Percentiles rank a stretch among this genome's conserved stretches.
phyloP scores from a whole-genome alignment of 768 basidiomycete species.

The Tricholoma sp. region DNA sequence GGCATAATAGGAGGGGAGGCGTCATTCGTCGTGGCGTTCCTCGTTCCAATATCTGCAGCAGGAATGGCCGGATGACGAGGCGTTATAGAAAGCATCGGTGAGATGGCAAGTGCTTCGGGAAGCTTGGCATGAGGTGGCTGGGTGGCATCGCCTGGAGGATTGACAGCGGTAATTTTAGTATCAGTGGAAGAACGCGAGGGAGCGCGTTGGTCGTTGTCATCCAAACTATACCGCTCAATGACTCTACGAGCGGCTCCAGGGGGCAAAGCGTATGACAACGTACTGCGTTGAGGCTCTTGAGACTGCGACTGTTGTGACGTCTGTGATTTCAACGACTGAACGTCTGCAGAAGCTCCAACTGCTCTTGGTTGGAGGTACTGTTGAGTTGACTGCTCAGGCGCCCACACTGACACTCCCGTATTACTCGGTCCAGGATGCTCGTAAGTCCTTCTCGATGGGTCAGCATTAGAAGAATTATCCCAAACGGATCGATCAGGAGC shows the following conservation, averaged over 20 bases:
- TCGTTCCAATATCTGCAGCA: conserved; percentile 23
- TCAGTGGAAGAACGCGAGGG: conserved; percentile 32
- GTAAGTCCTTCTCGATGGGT: conserved; percentile 13
- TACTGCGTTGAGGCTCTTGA: conserved; percentile 33
- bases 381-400: conserved; percentile 18
- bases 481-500: conserved; percentile 23
- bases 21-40: conserved; percentile 18
- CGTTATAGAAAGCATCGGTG: conserved; percentile 29
- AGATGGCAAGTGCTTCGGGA: conserved; percentile 18
- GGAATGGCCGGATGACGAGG: conserved; percentile 40
- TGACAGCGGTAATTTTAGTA: conserved; percentile 24
- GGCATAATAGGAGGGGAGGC: conserved; percentile 44
- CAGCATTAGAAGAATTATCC: conserved; percentile 15
- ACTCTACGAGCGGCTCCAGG: conserved; percentile 40
- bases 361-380: conserved; percentile 16
- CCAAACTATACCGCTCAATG: conserved; percentile 48
- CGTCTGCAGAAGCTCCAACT: conserved; percentile 25
- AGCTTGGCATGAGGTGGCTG: conserved; percentile 18
- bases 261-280: conserved; percentile 42
- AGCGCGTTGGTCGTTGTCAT: conserved; percentile 35
- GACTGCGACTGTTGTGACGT: conserved; percentile 27
- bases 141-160: conserved; percentile 21
- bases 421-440: conserved; percentile 14
- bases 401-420: conserved; percentile 15
- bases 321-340: conserved; percentile 22